Conservation (phyloP, 305 asterid species). For the Solanum hybrid region DNA sequence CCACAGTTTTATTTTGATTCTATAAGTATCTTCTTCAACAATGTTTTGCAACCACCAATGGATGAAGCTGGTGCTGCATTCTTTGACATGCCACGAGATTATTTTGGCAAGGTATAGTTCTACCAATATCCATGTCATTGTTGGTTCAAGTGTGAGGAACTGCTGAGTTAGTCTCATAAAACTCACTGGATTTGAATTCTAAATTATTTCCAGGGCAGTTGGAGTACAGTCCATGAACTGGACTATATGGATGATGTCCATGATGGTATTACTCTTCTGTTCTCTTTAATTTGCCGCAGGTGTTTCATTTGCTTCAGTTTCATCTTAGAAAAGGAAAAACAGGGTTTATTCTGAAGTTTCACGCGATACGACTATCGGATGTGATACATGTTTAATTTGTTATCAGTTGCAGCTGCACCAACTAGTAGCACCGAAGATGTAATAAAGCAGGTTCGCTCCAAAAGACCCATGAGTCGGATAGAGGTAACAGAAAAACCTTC, state of each 20-base stretch:
- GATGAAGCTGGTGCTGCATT: conserved; percentile 38
- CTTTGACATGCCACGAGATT: conserved; percentile 48
- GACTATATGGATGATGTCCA: conserved; percentile 43
- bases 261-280: conserved; percentile 27
- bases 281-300: neutral
- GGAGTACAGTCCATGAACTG: conserved; percentile 47
- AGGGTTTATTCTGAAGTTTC: neutral
- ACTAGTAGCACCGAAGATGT: conserved; percentile 70
- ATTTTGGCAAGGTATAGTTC: conserved; percentile 43
- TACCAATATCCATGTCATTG: neutral
- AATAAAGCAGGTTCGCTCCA: conserved; percentile 68
- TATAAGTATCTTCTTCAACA: conserved; percentile 81
- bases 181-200: neutral
- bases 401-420: conserved; percentile 30
- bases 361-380: neutral
- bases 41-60: conserved; percentile 71
- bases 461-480: conserved; percentile 67
- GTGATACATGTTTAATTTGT: conserved; percentile 1
- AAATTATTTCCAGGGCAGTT: conserved; percentile 29
- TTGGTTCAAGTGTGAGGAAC: neutral
- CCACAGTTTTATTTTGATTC: conserved; percentile 94
- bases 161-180: neutral
- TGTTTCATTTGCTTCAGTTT: neutral
- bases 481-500: conserved; percentile 39
- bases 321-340: neutral